phyloP scores from a whole-genome alignment of 2,329 filamentous ascomycete genomes.

The Aspergillus nomiae region DNA sequence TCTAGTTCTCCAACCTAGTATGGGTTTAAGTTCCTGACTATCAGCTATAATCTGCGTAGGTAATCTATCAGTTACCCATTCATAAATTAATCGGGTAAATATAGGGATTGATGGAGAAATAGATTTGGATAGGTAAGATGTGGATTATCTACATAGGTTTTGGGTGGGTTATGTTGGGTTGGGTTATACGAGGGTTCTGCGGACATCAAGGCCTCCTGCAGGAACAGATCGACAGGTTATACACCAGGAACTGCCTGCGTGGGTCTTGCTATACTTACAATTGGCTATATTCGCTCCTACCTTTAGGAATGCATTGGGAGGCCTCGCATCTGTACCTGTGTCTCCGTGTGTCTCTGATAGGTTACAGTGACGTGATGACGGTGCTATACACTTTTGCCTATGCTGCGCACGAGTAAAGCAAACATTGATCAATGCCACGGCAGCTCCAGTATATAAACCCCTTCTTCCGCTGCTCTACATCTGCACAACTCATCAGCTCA shows the following conservation, averaged over 20 bases:
- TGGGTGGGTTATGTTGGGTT: no score
- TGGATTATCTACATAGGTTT: no score
- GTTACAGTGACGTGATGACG: not conserved
- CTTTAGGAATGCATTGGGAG: not conserved
- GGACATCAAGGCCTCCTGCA: not conserved
- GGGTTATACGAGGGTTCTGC: no score
- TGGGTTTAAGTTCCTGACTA: no score
- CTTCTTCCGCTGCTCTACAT: not conserved
- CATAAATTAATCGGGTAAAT: no score
- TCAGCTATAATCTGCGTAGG: no score
- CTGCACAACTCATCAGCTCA: not conserved
- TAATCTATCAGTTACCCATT: no score
- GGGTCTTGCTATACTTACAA: no score
- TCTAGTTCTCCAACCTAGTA: no score
- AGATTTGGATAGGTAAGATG: no score
- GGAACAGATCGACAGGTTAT: not conserved
- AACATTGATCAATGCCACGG: not conserved
- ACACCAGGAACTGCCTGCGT: not conserved
- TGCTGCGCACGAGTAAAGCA: not conserved
- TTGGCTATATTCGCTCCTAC: not conserved
- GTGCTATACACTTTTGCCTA: not conserved
- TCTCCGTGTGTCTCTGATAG: not conserved
- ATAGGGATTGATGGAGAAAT: no score
- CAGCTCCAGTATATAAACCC: not conserved
- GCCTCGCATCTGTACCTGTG: not conserved